These are phyloP conservation scores for Rossbeevera mucosa DNA, from an alignment of 768 basidiomycete species.

Conservation along the genomic window DNA sequence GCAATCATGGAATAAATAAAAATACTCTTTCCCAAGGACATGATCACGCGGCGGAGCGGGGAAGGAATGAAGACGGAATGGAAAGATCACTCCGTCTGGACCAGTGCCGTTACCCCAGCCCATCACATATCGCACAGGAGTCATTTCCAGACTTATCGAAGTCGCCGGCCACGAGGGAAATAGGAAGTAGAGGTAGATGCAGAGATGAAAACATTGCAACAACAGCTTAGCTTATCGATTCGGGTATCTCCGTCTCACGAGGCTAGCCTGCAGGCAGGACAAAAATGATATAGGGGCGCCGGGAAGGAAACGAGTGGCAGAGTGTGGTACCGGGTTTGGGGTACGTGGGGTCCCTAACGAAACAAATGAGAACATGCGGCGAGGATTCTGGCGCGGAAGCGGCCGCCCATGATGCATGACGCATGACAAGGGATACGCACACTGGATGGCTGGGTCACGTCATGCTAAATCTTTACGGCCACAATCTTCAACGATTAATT, in stretches of 20 bases:
- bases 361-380: constrained; percentile 1
- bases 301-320: constrained; percentile 1
- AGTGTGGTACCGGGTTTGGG: background rate
- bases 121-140: background rate
- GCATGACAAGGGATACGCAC: background rate
- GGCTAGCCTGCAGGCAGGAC: constrained; percentile 7
- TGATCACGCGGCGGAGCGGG: background rate
- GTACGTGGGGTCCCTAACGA: constrained; percentile 2
- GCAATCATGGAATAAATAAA: background rate
- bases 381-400: constrained; percentile 12
- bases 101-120: background rate
- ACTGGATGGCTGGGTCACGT: constrained; percentile 17
- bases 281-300: constrained; percentile 10
- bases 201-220: constrained; percentile 2
- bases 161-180: background rate
- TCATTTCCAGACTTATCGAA: background rate
- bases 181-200: background rate
- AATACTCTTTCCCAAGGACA: background rate
- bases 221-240: constrained; percentile 13
- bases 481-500: constrained; percentile 3
- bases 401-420: constrained; percentile 10
- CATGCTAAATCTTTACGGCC: constrained; percentile 1
- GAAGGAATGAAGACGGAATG: background rate
- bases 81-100: background rate
- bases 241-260: constrained; percentile 21